These are phyloP conservation scores for Ophiorrhiza pumila DNA, from an alignment of 257 asterid species.

Conservation along the genomic window DNA sequence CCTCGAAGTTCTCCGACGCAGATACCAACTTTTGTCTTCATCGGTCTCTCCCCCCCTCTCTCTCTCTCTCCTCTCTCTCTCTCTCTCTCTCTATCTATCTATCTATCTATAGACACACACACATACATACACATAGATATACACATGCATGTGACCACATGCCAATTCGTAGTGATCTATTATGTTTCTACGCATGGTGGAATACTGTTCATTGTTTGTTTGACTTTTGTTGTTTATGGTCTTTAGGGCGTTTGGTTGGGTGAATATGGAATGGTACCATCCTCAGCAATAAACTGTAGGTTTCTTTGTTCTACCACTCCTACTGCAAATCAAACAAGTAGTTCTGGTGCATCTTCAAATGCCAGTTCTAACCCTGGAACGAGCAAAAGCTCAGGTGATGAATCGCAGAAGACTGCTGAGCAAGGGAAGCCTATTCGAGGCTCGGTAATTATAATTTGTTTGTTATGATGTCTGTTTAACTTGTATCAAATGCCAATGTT, in stretches of 20 bases:
- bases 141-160: neutral
- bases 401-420: constrained; percentile 45
- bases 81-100: constrained; percentile 1
- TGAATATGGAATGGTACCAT: constrained; percentile 6
- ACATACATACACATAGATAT: neutral
- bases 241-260: constrained; percentile 4
- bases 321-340: constrained; percentile 31
- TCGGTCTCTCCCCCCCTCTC: constrained; percentile 4
- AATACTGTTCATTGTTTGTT: neutral
- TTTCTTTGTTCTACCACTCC: constrained; percentile 39
- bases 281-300: constrained; percentile 16
- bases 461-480: neutral
- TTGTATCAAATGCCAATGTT: neutral
- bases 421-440: constrained; percentile 69
- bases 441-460: constrained; percentile 44
- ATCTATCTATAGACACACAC: too few species aligned
- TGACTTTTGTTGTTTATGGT: neutral
- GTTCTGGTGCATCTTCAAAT: constrained; percentile 38
- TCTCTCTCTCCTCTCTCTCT: constrained; percentile 3
- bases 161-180: neutral
- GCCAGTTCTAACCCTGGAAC: constrained; percentile 37
- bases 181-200: neutral
- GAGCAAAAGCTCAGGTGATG: constrained; percentile 37
- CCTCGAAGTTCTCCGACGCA: neutral
- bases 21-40: neutral